Conservation (phyloP, 2,329 filamentous ascomycete species). For the Colletotrichum spaethianum region DNA sequence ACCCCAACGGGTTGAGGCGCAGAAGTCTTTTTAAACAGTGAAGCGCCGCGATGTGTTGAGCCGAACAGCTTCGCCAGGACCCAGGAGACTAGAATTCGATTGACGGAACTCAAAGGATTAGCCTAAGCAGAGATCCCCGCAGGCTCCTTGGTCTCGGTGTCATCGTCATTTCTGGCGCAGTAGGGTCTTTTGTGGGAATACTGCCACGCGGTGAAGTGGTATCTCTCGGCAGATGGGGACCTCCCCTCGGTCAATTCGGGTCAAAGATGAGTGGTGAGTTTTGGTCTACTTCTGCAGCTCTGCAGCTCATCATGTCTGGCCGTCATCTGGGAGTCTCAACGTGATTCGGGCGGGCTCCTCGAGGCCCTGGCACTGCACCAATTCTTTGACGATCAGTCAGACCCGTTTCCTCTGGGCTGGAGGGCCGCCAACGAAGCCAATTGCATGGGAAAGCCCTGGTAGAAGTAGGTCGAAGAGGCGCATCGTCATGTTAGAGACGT, state of each 20-base stretch:
- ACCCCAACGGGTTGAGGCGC: neutral
- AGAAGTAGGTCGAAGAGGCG: neutral
- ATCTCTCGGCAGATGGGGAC: constrained; percentile 4
- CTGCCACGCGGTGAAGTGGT: constrained; percentile 11
- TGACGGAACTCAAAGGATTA: constrained; percentile 1
- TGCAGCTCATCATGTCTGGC: neutral
- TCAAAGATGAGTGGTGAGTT: constrained; percentile 26
- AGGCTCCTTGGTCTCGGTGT: neutral
- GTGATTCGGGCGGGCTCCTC: neutral
- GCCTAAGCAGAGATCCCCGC: neutral
- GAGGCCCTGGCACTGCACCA: neutral
- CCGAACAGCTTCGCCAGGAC: constrained; percentile 7
- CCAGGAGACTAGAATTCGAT: neutral
- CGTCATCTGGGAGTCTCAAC: neutral
- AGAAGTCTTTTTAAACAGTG: neutral
- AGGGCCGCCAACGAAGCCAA: neutral
- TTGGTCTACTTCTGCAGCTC: constrained; percentile 14
- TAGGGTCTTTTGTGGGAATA: neutral
- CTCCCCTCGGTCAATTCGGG: constrained; percentile 32
- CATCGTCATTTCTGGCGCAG: neutral
- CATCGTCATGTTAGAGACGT: neutral
- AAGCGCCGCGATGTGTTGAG: constrained; percentile 18
- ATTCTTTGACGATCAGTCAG: neutral
- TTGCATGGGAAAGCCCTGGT: neutral
- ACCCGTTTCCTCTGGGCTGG: neutral